Evolutionary conservation across 192 early-diverging fungal genomes (phyloP).

Genomic region (Phlyctochytrium planicorne): DNA sequence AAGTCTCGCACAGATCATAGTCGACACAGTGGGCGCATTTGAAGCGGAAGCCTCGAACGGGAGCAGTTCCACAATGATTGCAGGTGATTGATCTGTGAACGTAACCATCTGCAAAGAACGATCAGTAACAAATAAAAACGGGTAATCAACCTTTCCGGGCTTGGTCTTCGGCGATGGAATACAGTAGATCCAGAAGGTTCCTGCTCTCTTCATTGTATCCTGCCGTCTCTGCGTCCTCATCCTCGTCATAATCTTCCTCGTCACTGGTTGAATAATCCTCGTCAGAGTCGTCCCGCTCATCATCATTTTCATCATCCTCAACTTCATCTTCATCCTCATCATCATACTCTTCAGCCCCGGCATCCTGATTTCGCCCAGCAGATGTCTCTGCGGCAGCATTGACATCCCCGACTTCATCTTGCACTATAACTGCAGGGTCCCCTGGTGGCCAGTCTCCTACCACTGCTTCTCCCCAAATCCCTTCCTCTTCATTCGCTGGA

Average conservation of each 20-base stretch:
- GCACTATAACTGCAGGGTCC: too few species aligned
- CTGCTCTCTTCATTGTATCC: slow-evolving; percentile 53
- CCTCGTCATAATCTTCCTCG: slow-evolving; percentile 14
- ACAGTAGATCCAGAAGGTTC: slow-evolving; percentile 73
- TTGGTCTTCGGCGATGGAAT: slow-evolving; percentile 86
- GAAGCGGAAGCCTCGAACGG: slow-evolving; percentile 87
- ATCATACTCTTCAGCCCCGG: not conserved
- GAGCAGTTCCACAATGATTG: slow-evolving; percentile 82
- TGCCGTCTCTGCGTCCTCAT: slow-evolving; percentile 5
- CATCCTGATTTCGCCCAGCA: slow-evolving; percentile 12
- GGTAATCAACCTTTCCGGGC: slow-evolving; percentile 66
- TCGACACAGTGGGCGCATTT: slow-evolving; percentile 94
- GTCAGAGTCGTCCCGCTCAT: not conserved
- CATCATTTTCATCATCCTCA: slow-evolving; percentile 19
- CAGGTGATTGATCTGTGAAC: slow-evolving; percentile 87
- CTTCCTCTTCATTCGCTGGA: too few species aligned
- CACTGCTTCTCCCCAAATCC: too few species aligned
- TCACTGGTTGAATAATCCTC: not conserved
- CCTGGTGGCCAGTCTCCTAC: too few species aligned
- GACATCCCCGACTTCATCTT: too few species aligned
- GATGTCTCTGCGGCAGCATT: too few species aligned
- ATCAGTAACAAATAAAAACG: not conserved
- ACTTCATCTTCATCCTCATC: not conserved
- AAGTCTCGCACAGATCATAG: slow-evolving; percentile 88
- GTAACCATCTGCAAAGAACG: slow-evolving; percentile 40